Evolutionary conservation across 192 early-diverging fungal genomes (phyloP).

Genomic region (Coemansia nantahalensis): DNA sequence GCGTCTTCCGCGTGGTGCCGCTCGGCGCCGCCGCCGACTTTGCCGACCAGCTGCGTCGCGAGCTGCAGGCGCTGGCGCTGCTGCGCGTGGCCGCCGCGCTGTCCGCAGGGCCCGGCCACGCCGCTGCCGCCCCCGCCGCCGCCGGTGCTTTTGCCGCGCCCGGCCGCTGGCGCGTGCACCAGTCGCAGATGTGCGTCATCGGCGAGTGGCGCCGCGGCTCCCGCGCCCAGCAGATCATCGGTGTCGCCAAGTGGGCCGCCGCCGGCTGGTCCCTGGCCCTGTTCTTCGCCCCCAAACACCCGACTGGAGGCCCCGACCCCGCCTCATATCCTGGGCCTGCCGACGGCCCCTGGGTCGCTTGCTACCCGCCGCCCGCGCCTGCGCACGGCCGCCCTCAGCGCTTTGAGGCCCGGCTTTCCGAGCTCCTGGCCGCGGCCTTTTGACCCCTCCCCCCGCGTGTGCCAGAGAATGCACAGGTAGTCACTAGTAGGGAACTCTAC

Average conservation of each 20-base stretch:
- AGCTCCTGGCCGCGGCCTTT: slow-evolving; percentile 16
- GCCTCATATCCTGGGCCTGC: slow-evolving; percentile 14
- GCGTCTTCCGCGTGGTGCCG: slow-evolving; percentile 46
- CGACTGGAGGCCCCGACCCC: slow-evolving; percentile 10
- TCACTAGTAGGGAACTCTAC: too few relatives aligned
- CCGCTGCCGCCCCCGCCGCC: too few relatives aligned
- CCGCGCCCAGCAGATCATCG: slow-evolving; percentile 42
- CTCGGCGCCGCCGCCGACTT: slow-evolving; percentile 30
- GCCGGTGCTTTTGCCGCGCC: too few relatives aligned
- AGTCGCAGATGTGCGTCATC: slow-evolving; percentile 50
- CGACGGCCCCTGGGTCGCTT: slow-evolving; percentile 29
- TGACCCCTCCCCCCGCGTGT: slow-evolving; percentile 3
- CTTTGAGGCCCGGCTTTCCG: slow-evolving; percentile 33
- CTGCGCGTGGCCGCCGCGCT: slow-evolving; percentile 41
- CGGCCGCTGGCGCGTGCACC: slow-evolving; percentile 51
- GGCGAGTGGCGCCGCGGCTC: slow-evolving; percentile 47
- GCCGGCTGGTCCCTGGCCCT: not conserved
- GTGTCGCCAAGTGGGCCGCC: slow-evolving; percentile 31
- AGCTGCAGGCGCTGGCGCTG: slow-evolving; percentile 40
- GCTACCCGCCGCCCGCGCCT: slow-evolving; percentile 20
- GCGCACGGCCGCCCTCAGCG: not conserved
- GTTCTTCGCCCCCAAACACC: too few relatives aligned
- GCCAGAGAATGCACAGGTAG: too few relatives aligned
- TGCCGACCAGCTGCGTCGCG: slow-evolving; percentile 42
- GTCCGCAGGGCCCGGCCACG: slow-evolving; percentile 17